Evolutionary conservation across 192 early-diverging fungal species (phyloP), one percentile per base, ranked within the genome.

Genomic region (Gamsiella multidivaricata): DNA sequence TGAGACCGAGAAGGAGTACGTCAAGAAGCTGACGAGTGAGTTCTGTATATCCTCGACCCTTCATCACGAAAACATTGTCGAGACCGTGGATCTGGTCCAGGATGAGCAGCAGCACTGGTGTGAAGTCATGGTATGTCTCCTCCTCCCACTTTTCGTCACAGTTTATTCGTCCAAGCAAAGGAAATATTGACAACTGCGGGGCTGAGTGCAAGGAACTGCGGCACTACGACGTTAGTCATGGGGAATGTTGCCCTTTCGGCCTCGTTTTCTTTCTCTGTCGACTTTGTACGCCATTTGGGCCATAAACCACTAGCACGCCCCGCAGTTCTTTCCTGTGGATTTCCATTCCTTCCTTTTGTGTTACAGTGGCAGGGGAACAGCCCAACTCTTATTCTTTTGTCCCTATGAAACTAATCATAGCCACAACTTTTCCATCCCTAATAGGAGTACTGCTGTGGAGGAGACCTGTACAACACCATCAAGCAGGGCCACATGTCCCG

Each of bases 41-140:
- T 99, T 96, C 78, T 97, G 96, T 83, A 98, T 99, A 61, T 91
- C 90, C 43, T 96, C 95, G 6, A 91, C 92, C 34, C 85, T 98
- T 53, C 87, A 95, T 50, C 95, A 97, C 83, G 84, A 88, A 66
- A 95, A 99, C 79, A 83, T 99, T 31, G 94, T 99, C 28, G 88
- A 89, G 69, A 97, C 96, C 6, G 88, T 98, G n/a, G 97, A 99
- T 81, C 83, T 99, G 63, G 95, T 99, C 33, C 93, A 96, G 80
- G 97, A 98, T 67, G 91, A 95, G 57, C 85, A 91, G 32, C 84
- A 91, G 49, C 88, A 86, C 72, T 93, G 88, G 90, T 96, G 93
- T 76, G 88, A 90, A 63, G 90, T 91, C 17, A 93, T 91, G 90
- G 84, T 85, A 84, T 54, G 81, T 81, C 18, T 12, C 32, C 62